Conservation (phyloP, 1,284 basidiomycete genomes). For the Bjerkandera adusta region DNA sequence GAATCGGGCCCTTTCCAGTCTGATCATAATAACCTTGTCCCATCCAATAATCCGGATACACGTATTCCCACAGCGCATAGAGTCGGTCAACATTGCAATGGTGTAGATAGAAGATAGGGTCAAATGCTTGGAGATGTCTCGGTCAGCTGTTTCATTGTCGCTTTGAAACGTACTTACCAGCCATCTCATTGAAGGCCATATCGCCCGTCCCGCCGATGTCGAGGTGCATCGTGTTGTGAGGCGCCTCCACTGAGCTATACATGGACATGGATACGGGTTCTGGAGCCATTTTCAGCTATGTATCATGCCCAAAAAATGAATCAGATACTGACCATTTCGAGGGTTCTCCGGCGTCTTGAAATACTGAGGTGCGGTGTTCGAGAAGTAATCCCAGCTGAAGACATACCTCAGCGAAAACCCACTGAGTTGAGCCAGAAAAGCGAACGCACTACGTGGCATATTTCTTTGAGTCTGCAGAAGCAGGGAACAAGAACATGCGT, state of each 20-base stretch:
- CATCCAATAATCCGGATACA: slow-evolving; percentile 15
- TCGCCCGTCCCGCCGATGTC: slow-evolving; percentile 11
- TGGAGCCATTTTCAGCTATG: too few relatives aligned
- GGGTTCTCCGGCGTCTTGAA: too few relatives aligned
- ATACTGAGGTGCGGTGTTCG: slow-evolving; percentile 6
- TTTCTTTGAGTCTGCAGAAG: neutral
- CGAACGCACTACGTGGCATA: neutral
- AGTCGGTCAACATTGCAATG: slow-evolving; percentile 19
- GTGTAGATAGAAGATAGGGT: slow-evolving; percentile 16
- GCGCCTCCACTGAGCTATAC: slow-evolving; percentile 9
- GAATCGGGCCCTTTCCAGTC: too few relatives aligned
- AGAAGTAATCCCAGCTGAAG: slow-evolving; percentile 14
- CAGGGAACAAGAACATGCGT: slow-evolving; percentile 5
- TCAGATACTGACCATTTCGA: too few relatives aligned
- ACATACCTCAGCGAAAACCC: too few relatives aligned
- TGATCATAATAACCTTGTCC: slow-evolving; percentile 5
- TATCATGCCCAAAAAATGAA: too few relatives aligned
- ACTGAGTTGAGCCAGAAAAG: too few relatives aligned
- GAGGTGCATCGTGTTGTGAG: slow-evolving; percentile 8
- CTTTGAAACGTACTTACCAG: too few relatives aligned
- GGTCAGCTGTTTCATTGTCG: too few relatives aligned
- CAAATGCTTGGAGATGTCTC: too few relatives aligned
- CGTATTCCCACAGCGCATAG: slow-evolving; percentile 19
- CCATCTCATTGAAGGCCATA: slow-evolving; percentile 13
- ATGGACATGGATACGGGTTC: too few relatives aligned